A percentile compares a stretch with the other conserved stretches of the same genome.
Conservation (phyloP, 2,329 filamentous ascomycete genomes). For the Gremmenia infestans region DNA sequence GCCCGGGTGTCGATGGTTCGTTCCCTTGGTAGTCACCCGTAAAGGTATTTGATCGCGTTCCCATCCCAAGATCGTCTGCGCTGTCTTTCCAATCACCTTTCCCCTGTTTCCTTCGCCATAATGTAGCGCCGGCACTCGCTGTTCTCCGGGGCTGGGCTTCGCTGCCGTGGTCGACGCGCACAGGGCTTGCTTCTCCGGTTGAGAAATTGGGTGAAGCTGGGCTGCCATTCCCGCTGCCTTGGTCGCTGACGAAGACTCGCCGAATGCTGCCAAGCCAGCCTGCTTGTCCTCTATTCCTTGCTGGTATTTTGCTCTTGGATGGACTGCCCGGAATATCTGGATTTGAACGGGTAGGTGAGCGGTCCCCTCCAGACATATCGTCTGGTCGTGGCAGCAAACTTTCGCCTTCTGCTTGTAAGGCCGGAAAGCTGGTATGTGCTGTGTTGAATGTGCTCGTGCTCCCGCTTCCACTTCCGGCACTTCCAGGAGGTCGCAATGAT, state of each 20-base stretch:
- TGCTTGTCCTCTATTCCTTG: slow-evolving; percentile 15
- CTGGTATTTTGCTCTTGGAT: slow-evolving; percentile 47
- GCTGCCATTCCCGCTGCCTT: background rate
- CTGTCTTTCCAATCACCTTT: slow-evolving; percentile 46
- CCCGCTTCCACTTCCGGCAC: slow-evolving; percentile 19
- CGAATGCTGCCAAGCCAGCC: slow-evolving; percentile 64
- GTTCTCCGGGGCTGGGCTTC: slow-evolving; percentile 36
- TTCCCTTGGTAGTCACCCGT: slow-evolving; percentile 7
- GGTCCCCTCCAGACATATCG: slow-evolving; percentile 9
- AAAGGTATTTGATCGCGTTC: slow-evolving; percentile 19
- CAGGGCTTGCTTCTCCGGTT: slow-evolving; percentile 19
- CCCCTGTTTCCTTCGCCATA: slow-evolving; percentile 46
- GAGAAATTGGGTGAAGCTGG: background rate
- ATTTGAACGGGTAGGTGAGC: slow-evolving; percentile 17
- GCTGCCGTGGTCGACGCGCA: slow-evolving; percentile 17
- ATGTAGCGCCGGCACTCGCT: slow-evolving; percentile 41
- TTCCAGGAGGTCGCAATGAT: slow-evolving; percentile 14
- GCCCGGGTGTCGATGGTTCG: background rate
- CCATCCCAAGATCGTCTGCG: slow-evolving; percentile 6
- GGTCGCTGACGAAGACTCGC: slow-evolving; percentile 20
- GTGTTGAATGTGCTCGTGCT: slow-evolving; percentile 25
- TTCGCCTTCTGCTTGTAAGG: slow-evolving; percentile 28
- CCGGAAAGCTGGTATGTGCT: slow-evolving; percentile 27
- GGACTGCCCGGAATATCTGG: slow-evolving; percentile 43
- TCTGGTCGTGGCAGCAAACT: slow-evolving; percentile 26